Evolutionary conservation across 2,329 filamentous ascomycete genomes (phyloP), one percentile per base, ranked within the genome.

Genomic region (Claviceps pusilla): DNA sequence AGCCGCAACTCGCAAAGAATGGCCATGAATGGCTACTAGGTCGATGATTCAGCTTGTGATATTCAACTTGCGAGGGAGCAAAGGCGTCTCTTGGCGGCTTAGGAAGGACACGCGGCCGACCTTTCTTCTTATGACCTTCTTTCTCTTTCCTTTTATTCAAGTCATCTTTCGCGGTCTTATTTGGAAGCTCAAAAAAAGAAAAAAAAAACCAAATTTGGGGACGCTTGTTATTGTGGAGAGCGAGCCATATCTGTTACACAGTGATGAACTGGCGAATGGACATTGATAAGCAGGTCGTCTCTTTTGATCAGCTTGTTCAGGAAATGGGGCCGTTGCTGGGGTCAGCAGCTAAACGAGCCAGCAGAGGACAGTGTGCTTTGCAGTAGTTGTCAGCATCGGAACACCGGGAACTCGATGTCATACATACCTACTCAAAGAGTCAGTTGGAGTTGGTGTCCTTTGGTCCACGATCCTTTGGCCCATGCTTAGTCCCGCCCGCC

Each of bases 11-110:
- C 90, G 63, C 90, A 97, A 78, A 83, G 93, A 70, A 88, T 93
- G 83, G 94, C 89, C 62, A 95, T 97, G 89, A 98, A 97, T 74
- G 93, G 93, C 71, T 96, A 97, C 78, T 96, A 90, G 70, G 63
- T 54, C 55, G 57, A 57, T 56, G 49, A 55, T 60, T 61, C 57
- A 62, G 59, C 56, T 66, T 67, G 39, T 41, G 55, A 63, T 60
- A 57, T 62, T 63, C 58, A 60, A 58, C 56, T 63, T 61, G 61
- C 61, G 59, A 63, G 60, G 61, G 61, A 68, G 64, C 63, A 63
- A 63, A 57, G 66, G 65, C 64, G 65, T 67, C 64, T 65, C 62
- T 62, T 60, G 60, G 59, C 62, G 62, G 59, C 61, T n/a, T 61
- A 59, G 55, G 57, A 48, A 43, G 48, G 19, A 53, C 51, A 55